Conservation (phyloP, 345 rosid genomes). For the Euclidium syriacum region DNA sequence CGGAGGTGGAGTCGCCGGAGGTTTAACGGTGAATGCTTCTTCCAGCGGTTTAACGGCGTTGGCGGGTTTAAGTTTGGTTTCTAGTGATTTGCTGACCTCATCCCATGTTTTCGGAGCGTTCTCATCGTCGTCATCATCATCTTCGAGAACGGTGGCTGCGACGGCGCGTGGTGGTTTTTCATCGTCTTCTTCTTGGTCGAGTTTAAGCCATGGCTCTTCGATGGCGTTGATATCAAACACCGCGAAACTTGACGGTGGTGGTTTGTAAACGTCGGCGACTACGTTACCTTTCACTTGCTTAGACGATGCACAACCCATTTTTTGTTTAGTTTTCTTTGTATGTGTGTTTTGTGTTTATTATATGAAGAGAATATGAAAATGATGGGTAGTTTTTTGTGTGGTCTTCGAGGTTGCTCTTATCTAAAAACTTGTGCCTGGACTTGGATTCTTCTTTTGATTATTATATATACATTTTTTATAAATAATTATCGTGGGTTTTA, state of each 20-base stretch:
- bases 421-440: neutral
- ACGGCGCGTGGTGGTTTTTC: constrained; percentile 29
- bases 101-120: constrained; percentile 80
- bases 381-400: constrained; percentile 23
- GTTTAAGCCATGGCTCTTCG: constrained; percentile 78
- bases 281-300: constrained; percentile 47
- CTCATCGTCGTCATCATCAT: constrained; percentile 45
- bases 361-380: constrained; percentile 14
- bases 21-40: constrained; percentile 4
- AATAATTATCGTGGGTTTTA: neutral
- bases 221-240: constrained; percentile 74
- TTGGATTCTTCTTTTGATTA: constrained; percentile 9
- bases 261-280: constrained; percentile 62
- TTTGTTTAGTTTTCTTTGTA: neutral
- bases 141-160: constrained; percentile 43
- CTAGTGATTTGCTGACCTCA: constrained; percentile 80
- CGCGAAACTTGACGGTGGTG: constrained; percentile 70
- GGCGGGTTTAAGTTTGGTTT: constrained; percentile 51
- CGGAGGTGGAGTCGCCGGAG: constrained; percentile 28
- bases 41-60: constrained; percentile 3
- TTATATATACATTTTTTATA: neutral
- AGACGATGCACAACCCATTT: constrained; percentile 80
- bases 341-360: constrained; percentile 1
- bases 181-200: constrained; percentile 35
- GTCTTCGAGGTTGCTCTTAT: constrained; percentile 24